phyloP scores from a whole-genome alignment of 805 yeast genomes.

The Metschnikowia baotianmanensis region DNA sequence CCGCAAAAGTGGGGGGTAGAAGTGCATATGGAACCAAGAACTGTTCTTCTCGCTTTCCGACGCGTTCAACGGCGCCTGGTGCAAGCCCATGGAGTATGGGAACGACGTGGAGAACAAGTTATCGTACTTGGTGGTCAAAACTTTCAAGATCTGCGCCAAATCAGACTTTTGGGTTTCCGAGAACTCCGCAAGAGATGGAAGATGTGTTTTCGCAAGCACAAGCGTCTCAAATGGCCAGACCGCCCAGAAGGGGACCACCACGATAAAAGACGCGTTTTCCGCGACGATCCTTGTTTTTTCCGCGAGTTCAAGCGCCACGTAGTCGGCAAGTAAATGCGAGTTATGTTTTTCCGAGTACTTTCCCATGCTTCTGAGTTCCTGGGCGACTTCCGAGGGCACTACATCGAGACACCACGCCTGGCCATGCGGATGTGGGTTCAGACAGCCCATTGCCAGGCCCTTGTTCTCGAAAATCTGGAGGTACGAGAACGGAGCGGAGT shows the following conservation, averaged over 20 bases:
- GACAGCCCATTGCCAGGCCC: slow-evolving; percentile 80
- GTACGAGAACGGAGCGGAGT: slow-evolving; percentile 50
- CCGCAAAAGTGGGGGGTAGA: slow-evolving; percentile 73
- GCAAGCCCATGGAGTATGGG: slow-evolving; percentile 82
- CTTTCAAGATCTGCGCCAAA: slow-evolving; percentile 52
- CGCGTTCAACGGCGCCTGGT: slow-evolving; percentile 63
- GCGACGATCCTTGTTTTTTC: slow-evolving; percentile 53
- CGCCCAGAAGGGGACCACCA: slow-evolving; percentile 80
- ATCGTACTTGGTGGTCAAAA: slow-evolving; percentile 63
- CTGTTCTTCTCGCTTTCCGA: slow-evolving; percentile 41
- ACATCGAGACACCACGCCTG: slow-evolving; percentile 74
- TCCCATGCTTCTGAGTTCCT: slow-evolving; percentile 52
- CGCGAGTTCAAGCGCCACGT: slow-evolving; percentile 52
- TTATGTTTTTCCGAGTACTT: slow-evolving; percentile 42
- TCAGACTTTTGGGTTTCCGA: slow-evolving; percentile 47
- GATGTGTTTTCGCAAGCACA: slow-evolving; percentile 54
- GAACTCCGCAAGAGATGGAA: slow-evolving; percentile 49
- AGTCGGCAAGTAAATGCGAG: slow-evolving; percentile 59
- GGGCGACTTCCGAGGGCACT: slow-evolving; percentile 64
- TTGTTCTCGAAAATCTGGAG: slow-evolving; percentile 75
- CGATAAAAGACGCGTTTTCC: slow-evolving; percentile 61
- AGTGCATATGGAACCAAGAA: slow-evolving; percentile 66
- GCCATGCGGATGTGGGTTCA: slow-evolving; percentile 81
- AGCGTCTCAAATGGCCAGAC: slow-evolving; percentile 79
- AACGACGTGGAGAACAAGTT: slow-evolving; percentile 66